A percentile compares a stretch with the other conserved stretches of the same genome.
phyloP scores from a whole-genome alignment of 106 monocot genomes.

The Vanilla planifolia region DNA sequence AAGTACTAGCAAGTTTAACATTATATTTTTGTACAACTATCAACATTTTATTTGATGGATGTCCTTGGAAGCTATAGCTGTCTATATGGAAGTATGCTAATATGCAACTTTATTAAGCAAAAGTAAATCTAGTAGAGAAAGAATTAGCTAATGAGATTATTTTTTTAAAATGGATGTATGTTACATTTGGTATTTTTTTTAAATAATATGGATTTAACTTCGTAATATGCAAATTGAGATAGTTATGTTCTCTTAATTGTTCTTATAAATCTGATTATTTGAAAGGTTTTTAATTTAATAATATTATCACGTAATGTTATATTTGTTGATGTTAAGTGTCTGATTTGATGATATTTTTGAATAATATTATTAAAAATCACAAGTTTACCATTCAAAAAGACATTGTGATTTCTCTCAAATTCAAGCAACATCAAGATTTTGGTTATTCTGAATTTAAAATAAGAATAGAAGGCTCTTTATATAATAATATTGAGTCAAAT shows the following conservation, averaged over 20 bases:
- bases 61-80: background rate
- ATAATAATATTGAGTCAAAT: too few species aligned
- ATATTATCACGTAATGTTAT: too few species aligned
- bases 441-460: too few species aligned
- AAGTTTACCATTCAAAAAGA: too few species aligned
- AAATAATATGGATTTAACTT: background rate
- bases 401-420: too few species aligned
- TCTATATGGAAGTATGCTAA: background rate
- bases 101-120: background rate
- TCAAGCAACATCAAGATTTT: too few species aligned
- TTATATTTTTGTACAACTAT: background rate
- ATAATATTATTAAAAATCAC: too few species aligned
- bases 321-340: too few species aligned
- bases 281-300: too few species aligned
- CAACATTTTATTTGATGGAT: background rate
- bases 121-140: background rate
- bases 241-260: background rate
- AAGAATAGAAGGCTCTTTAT: too few species aligned
- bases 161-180: background rate
- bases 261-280: background rate
- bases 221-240: background rate
- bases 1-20: background rate
- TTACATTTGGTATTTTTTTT: background rate
- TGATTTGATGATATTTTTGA: too few species aligned
- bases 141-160: background rate